Evolutionary conservation across 2,329 filamentous ascomycete species (phyloP), one percentile per base, ranked within the genome.

Genomic region (Curvularia spicifera): DNA sequence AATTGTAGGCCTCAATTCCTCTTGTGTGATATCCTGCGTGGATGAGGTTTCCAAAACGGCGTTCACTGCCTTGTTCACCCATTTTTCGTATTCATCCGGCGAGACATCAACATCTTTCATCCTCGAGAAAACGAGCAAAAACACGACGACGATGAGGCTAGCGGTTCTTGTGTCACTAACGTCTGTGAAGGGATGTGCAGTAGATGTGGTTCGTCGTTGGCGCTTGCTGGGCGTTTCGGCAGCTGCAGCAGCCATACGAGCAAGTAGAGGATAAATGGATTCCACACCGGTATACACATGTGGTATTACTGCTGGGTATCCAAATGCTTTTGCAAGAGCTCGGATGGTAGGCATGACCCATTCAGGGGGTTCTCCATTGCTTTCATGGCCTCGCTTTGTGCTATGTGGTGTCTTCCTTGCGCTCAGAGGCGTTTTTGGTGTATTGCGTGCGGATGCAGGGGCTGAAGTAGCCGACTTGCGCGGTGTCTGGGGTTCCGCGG

Each of bases 211-310:
- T 73, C 46, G 79, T 70, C 6, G 82, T 72, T 84, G 83, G 83
- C 54, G 79, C 76, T 62, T 87, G 80, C 56, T 81, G 72, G 51
- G 73, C 4, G 71, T 71, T 20, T 73, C 72, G 3, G 80, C 59
- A 5, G 64, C 63, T 9, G 69, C 63, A n/a, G 65, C 64, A 8
- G 68, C 56, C 68, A 73, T 74, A 42, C 66, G 69, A 15, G 65
- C 66, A 9, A 74, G 70, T 8, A 77, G 64, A 9, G 75, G 76
- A 2, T 84, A 67, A 78, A 80, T 89, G 3, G 80, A 83, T 26
- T 80, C 89, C 51, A 93, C 83, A 0, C 91, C 92, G 0, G 91
- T 89, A 48, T 91, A 85, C 0, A 96, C 84, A 53, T 92, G 90
- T 0, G 90, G 89, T 0, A 86, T 86, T 3, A 93, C 83, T 4